Evolutionary conservation across 2,329 filamentous ascomycete species (phyloP).

Genomic region (Chrysoporthe puriensis): DNA sequence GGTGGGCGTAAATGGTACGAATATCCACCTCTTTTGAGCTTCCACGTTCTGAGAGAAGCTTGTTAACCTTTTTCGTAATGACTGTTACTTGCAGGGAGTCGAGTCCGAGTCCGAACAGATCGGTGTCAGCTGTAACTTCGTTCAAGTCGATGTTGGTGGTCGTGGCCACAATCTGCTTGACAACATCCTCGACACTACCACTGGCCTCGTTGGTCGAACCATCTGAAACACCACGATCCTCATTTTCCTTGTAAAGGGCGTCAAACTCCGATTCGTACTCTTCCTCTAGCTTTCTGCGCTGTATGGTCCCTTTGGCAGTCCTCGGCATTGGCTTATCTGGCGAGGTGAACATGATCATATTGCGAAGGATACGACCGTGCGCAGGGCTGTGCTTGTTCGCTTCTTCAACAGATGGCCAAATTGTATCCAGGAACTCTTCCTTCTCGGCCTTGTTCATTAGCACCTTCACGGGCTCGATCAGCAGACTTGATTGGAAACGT

Average conservation of each 20-base stretch:
- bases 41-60: slow-evolving; percentile 9
- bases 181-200: slow-evolving; percentile 9
- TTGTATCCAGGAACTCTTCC: slow-evolving; percentile 1
- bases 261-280: slow-evolving; percentile 48
- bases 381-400: slow-evolving; percentile 35
- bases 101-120: slow-evolving; percentile 16
- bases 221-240: neutral
- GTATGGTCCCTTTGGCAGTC: slow-evolving; percentile 51
- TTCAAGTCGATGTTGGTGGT: slow-evolving; percentile 8
- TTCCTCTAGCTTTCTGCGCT: slow-evolving; percentile 42
- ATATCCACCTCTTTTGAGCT: slow-evolving; percentile 6
- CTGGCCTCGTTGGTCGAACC: neutral
- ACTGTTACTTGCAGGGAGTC: slow-evolving; percentile 22
- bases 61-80: slow-evolving; percentile 11
- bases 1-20: slow-evolving; percentile 16
- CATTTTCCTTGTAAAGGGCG: slow-evolving; percentile 41
- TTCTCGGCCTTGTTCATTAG: slow-evolving; percentile 3
- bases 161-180: slow-evolving; percentile 8
- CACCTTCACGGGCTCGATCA: slow-evolving; percentile 11
- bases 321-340: slow-evolving; percentile 47
- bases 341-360: slow-evolving; percentile 44
- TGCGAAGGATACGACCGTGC: slow-evolving; percentile 48
- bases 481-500: slow-evolving; percentile 21
- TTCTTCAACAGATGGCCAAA: slow-evolving; percentile 18
- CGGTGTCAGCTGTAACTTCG: slow-evolving; percentile 15